Percentiles rank a stretch among this genome's conserved stretches.
These are phyloP conservation scores for Erythrophleum fordii DNA, from an alignment of 306 rosid genomes.

Conservation along the genomic window DNA sequence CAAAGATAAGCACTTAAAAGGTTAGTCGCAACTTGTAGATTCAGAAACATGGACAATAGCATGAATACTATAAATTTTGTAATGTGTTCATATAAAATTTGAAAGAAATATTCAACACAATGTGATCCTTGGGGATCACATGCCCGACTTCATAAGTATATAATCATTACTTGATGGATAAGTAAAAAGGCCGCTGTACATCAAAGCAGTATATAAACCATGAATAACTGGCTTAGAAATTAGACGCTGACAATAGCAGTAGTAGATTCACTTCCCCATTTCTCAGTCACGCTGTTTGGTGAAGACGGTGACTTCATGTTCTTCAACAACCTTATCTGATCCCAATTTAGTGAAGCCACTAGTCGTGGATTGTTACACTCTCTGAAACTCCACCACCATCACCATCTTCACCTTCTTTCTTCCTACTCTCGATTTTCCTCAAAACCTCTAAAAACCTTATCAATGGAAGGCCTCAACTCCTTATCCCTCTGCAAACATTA, in stretches of 20 bases:
- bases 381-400: neutral
- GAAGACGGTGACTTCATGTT: neutral
- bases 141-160: neutral
- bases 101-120: neutral
- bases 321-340: neutral
- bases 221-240: neutral
- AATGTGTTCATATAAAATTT: neutral
- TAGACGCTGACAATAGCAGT: neutral
- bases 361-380: neutral
- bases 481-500: slow-evolving; percentile 41
- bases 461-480: slow-evolving; percentile 45
- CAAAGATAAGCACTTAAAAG: neutral
- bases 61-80: neutral
- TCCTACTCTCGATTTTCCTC: slow-evolving; percentile 24
- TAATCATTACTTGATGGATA: neutral
- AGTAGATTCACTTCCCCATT: neutral
- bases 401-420: neutral
- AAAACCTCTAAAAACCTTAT: slow-evolving; percentile 38
- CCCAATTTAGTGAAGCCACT: neutral
- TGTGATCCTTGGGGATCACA: neutral
- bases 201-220: neutral
- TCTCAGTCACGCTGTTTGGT: neutral
- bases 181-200: too few relatives aligned
- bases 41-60: neutral
- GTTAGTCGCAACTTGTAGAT: neutral